A percentile compares a stretch with the other conserved stretches of the same genome.
Evolutionary conservation across 306 rosid genomes (phyloP).

Genomic region (Malus fusca): DNA sequence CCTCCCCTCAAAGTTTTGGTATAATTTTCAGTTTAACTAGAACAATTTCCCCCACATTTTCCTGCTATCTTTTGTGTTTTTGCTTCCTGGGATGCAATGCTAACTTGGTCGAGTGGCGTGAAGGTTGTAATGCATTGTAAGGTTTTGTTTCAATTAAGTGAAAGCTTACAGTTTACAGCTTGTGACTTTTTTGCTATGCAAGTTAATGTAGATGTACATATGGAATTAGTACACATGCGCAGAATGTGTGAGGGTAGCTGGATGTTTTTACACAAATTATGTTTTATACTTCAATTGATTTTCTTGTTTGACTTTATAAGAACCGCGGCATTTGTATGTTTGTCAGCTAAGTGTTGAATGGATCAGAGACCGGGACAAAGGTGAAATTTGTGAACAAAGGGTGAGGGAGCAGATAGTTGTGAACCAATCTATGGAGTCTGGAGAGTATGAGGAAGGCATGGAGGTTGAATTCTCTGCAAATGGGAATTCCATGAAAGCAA

Average conservation of each 20-base stretch:
- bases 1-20: too few relatives aligned
- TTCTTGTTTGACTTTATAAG: not conserved
- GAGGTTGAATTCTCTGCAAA: constrained; percentile 48
- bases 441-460: constrained; percentile 22
- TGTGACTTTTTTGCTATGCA: not conserved
- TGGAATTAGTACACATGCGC: not conserved
- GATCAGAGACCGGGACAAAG: constrained; percentile 15
- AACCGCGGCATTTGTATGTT: not conserved
- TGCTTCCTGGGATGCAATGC: not conserved
- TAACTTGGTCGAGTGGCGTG: not conserved
- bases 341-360: constrained; percentile 6
- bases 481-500: constrained; percentile 50
- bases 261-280: not conserved
- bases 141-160: not conserved
- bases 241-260: not conserved
- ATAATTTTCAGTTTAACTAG: not conserved
- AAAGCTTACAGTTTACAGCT: not conserved
- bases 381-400: constrained; percentile 22
- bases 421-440: constrained; percentile 50
- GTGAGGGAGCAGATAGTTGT: constrained; percentile 16
- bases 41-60: not conserved
- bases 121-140: not conserved
- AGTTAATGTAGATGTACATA: not conserved
- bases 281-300: not conserved
- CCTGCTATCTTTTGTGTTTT: not conserved